These are phyloP conservation scores for Blastomyces gilchristii DNA, from an alignment of 2,329 filamentous ascomycete species.

Conservation along the genomic window DNA sequence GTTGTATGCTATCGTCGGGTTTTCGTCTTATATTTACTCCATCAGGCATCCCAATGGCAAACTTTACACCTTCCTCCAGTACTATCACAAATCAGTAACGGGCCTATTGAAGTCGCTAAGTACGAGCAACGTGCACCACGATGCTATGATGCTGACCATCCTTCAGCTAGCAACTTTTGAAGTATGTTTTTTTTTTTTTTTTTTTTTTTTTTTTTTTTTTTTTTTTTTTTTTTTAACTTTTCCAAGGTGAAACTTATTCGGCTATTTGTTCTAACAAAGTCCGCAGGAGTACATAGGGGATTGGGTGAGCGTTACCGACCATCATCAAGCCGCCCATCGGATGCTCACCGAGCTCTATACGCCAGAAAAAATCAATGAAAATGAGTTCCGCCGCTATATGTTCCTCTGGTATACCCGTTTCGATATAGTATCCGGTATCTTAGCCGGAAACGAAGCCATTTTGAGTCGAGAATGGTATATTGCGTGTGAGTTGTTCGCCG, in stretches of 20 bases:
- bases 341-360: slow-evolving; percentile 70
- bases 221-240: background rate
- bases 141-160: slow-evolving; percentile 73
- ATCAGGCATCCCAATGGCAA: slow-evolving; percentile 59
- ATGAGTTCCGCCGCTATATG: slow-evolving; percentile 59
- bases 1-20: slow-evolving; percentile 76
- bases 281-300: slow-evolving; percentile 82
- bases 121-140: slow-evolving; percentile 57
- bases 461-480: slow-evolving; percentile 72
- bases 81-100: slow-evolving; percentile 81
- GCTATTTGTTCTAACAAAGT: slow-evolving; percentile 2
- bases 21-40: slow-evolving; percentile 77
- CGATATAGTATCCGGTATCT: slow-evolving; percentile 72
- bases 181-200: slow-evolving; percentile 41
- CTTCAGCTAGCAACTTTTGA: slow-evolving; percentile 89
- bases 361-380: slow-evolving; percentile 62
- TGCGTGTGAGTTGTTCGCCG: slow-evolving; percentile 52
- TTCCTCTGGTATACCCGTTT: slow-evolving; percentile 86
- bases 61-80: slow-evolving; percentile 72
- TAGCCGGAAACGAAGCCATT: slow-evolving; percentile 66
- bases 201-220: too few relatives aligned
- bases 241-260: background rate
- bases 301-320: slow-evolving; percentile 86
- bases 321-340: slow-evolving; percentile 79
- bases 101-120: slow-evolving; percentile 62